phyloP scores from a whole-genome alignment of 2,329 filamentous ascomycete species.

The Aspergillus tamarii region DNA sequence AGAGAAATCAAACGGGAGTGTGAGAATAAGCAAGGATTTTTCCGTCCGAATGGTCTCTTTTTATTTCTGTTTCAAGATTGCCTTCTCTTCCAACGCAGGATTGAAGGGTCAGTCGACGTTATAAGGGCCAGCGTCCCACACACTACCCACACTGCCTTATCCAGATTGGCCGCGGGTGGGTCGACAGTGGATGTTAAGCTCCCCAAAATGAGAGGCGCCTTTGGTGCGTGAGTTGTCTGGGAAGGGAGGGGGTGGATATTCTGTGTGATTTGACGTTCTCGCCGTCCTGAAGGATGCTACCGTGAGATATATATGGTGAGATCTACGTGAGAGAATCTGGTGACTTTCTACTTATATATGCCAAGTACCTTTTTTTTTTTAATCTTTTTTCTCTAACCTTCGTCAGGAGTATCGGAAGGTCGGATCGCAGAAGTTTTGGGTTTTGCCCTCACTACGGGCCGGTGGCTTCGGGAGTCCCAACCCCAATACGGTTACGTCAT shows the following conservation, averaged over 20 bases:
- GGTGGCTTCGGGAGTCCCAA: slow-evolving; percentile 17
- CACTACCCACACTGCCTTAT: slow-evolving; percentile 40
- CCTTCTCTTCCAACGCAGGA: slow-evolving; percentile 5
- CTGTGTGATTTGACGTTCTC: slow-evolving; percentile 2
- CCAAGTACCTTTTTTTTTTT: not conserved
- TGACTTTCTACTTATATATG: slow-evolving; percentile 1
- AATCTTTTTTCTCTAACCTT: not conserved
- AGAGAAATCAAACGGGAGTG: not conserved
- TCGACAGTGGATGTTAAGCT: slow-evolving; percentile 35
- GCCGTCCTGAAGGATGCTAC: slow-evolving; percentile 12
- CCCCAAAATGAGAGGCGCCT: slow-evolving; percentile 17
- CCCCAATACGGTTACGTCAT: slow-evolving; percentile 15
- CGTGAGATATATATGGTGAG: slow-evolving; percentile 16
- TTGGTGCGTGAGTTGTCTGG: slow-evolving; percentile 16
- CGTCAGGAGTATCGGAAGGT: slow-evolving; percentile 10
- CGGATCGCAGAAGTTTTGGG: slow-evolving; percentile 16
- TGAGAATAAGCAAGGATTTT: slow-evolving; percentile 1
- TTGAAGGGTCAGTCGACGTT: slow-evolving; percentile 34
- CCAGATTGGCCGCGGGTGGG: slow-evolving; percentile 35
- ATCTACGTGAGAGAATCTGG: not conserved
- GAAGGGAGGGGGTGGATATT: slow-evolving; percentile 12
- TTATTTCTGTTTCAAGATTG: slow-evolving; percentile 9
- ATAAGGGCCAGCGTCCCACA: slow-evolving; percentile 37
- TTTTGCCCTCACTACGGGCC: slow-evolving; percentile 17
- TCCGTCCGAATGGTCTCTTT: not conserved